Evolutionary conservation across 305 asterid species (phyloP).

Genomic region (Salvia sclarea): DNA sequence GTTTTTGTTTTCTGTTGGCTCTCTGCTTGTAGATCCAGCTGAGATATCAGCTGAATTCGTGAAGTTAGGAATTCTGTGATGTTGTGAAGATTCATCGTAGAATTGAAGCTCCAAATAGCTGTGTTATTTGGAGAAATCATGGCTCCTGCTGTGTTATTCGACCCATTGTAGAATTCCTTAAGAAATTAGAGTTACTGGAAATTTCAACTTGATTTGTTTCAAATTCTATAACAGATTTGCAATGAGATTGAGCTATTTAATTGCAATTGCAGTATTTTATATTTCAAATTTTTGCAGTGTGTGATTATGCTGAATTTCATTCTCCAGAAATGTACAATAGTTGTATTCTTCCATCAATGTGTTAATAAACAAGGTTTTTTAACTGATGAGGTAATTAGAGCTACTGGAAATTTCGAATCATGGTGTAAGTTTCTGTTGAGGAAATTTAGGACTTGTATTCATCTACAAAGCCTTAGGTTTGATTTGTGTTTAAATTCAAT

Average conservation of each 20-base stretch:
- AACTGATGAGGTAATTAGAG: too few species aligned
- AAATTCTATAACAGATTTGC: not conserved
- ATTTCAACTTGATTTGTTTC: not conserved
- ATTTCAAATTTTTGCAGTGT: too few species aligned
- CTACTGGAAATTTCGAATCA: not conserved
- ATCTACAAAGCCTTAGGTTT: not conserved
- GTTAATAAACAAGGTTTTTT: too few species aligned
- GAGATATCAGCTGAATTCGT: not conserved
- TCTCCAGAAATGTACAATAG: too few species aligned
- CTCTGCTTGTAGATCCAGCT: conserved; percentile 24
- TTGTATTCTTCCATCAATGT: too few species aligned
- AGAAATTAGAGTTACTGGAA: not conserved
- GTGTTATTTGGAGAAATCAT: not conserved
- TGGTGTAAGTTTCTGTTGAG: not conserved
- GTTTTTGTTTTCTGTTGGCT: conserved; percentile 3
- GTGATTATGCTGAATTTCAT: too few species aligned
- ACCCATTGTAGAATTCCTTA: not conserved
- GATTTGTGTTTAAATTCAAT: not conserved
- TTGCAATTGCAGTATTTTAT: not conserved
- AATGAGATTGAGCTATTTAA: not conserved
- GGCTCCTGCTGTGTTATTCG: not conserved
- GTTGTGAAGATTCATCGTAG: not conserved
- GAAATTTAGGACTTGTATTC: not conserved
- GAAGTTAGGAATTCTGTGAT: not conserved
- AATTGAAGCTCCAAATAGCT: not conserved